Conservation (phyloP, 139 green algal species). For the Prasinococcaceae sp. region DNA sequence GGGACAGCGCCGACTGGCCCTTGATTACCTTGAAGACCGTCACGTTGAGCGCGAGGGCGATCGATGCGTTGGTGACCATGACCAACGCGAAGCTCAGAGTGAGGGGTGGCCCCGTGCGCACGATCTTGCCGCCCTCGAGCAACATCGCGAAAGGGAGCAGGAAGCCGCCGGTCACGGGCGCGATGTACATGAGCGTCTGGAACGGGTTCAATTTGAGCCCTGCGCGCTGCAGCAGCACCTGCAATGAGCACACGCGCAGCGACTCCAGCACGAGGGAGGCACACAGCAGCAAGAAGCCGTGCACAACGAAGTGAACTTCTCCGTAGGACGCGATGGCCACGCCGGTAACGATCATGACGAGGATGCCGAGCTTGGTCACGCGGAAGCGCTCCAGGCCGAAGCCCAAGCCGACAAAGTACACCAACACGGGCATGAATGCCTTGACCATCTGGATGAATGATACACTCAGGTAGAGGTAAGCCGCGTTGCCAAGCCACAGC, state of each 20-base stretch:
- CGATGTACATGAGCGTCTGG: constrained; percentile 78
- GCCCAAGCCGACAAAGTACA: constrained; percentile 50
- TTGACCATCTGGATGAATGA: constrained; percentile 99
- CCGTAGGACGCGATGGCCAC: constrained; percentile 50
- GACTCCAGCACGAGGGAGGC: neutral
- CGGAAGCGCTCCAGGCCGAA: constrained; percentile 57
- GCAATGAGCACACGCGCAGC: constrained; percentile 8
- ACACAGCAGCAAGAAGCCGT: neutral
- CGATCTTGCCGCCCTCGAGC: constrained; percentile 26
- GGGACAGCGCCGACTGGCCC: constrained; percentile 84
- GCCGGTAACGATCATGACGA: constrained; percentile 72
- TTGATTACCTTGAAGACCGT: constrained; percentile 44
- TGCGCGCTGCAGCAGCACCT: constrained; percentile 77
- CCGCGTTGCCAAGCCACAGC: constrained; percentile 88
- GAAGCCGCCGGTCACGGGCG: constrained; percentile 57
- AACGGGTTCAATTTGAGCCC: constrained; percentile 73
- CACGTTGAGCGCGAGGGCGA: constrained; percentile 63
- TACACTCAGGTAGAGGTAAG: constrained; percentile 92
- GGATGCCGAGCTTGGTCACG: constrained; percentile 46
- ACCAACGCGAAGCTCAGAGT: no score
- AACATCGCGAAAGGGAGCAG: constrained; percentile 53
- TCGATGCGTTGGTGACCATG: constrained; percentile 71
- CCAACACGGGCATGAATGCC: constrained; percentile 66
- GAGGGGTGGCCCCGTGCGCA: no score
- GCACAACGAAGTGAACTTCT: constrained; percentile 59